Evolutionary conservation across 495 filamentous ascomycete genomes (phyloP).

Genomic region (Astrothelium macrocarpum): DNA sequence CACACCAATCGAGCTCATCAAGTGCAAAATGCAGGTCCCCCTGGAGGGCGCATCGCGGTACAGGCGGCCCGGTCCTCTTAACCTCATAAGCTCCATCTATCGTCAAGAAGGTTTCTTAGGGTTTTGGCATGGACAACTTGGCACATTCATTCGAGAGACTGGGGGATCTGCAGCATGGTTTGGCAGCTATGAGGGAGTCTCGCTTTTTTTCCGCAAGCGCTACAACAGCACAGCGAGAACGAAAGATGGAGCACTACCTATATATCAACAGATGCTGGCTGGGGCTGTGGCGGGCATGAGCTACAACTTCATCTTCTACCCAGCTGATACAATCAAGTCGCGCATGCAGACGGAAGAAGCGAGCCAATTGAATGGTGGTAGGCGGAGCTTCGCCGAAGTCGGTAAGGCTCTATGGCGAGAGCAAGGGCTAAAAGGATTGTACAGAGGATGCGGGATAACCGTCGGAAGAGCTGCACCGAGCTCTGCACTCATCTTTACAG

Average conservation of each 20-base stretch:
- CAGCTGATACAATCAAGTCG: constrained; percentile 92
- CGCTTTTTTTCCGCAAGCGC: constrained; percentile 49
- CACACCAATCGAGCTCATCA: constrained; percentile 93
- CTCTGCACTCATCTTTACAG: constrained; percentile 92
- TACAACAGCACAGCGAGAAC: constrained; percentile 8
- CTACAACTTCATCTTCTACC: constrained; percentile 95
- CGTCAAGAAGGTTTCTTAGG: constrained; percentile 69
- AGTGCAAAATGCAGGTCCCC: constrained; percentile 94
- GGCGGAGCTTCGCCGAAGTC: constrained; percentile 58
- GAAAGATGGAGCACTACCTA: constrained; percentile 34
- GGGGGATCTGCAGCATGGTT: constrained; percentile 95
- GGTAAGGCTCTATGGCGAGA: constrained; percentile 63
- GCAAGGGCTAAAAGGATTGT: constrained; percentile 74
- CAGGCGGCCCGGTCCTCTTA: constrained; percentile 40
- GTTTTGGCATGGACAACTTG: constrained; percentile 92
- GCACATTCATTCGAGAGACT: constrained; percentile 87
- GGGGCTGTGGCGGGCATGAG: constrained; percentile 87
- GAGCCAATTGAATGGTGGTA: constrained; percentile 25
- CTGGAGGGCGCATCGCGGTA: constrained; percentile 22
- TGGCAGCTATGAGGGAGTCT: constrained; percentile 76
- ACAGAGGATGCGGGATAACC: constrained; percentile 92
- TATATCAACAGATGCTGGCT: constrained; percentile 77
- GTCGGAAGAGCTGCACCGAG: constrained; percentile 78
- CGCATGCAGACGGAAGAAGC: constrained; percentile 88
- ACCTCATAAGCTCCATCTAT: constrained; percentile 65